A percentile compares a stretch with the other conserved stretches of the same genome.
Evolutionary conservation across 108 stramenopile species (phyloP).

Genomic region (Stephanodiscus minutulus): DNA sequence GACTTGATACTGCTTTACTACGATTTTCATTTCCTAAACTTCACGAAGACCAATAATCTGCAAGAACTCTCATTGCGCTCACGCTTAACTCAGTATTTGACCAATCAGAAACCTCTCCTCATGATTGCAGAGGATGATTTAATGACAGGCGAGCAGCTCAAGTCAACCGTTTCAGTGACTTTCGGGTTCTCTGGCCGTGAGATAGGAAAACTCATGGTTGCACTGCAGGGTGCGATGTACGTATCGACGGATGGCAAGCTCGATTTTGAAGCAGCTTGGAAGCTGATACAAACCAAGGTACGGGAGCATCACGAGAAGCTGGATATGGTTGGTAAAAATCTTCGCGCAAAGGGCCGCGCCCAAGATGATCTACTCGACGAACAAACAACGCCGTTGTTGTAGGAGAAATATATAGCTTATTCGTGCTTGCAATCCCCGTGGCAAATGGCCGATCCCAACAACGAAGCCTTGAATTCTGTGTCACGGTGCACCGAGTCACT

Average conservation of each 20-base stretch:
- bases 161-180: conserved; percentile 34
- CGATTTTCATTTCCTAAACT: conserved; percentile 46
- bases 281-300: conserved; percentile 34
- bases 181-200: conserved; percentile 70
- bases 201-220: conserved; percentile 70
- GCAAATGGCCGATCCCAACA: neutral
- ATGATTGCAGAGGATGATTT: conserved; percentile 49
- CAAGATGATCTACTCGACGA: neutral
- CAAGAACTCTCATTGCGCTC: conserved; percentile 14
- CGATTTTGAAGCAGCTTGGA: conserved; percentile 21
- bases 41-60: conserved; percentile 47
- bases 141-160: conserved; percentile 42
- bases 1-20: conserved; percentile 65
- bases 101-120: conserved; percentile 22
- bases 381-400: neutral
- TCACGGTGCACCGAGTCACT: neutral
- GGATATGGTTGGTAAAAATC: neutral
- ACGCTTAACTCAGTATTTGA: conserved; percentile 21
- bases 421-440: neutral
- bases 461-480: neutral
- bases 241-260: conserved; percentile 40
- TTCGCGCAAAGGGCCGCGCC: neutral
- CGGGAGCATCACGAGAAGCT: conserved; percentile 40
- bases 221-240: conserved; percentile 60
- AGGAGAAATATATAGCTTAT: neutral